Evolutionary conservation across 2,329 filamentous ascomycete genomes (phyloP), one percentile per base, ranked within the genome.

Genomic region (Fusarium anguioides): DNA sequence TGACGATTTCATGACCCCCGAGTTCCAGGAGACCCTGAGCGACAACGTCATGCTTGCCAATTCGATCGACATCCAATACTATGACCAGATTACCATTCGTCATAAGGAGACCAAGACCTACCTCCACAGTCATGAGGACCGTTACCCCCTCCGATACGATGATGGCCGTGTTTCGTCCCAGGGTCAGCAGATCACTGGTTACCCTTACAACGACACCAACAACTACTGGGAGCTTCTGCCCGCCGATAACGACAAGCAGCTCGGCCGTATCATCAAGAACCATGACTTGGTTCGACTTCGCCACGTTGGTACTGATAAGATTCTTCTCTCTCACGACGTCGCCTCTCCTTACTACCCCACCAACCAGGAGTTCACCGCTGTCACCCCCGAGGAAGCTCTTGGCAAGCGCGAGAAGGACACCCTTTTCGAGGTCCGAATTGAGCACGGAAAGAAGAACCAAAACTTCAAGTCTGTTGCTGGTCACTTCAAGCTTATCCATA

Each of bases 61-160:
- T 74, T 90, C 96, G 17, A 82, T 97, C 53, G 89, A 89, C 42
- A 92, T 99, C 69, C 85, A 97, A 72, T 99, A 96, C 83, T 95
- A 92, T 74, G 96, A 99, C 76, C 86, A 84, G 52, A 92, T 99
- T 73, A 91, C 91, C 41, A 87, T 99, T 73, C 89, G 89, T 64
- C 96, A 99, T 86, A 99, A 98, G 85, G 96, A 99, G 76, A 99
- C 96, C 73, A 97, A 96, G 82, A 89, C 93, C 12, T 97, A 94
- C 76, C 89, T 99, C 21, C 96, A 99, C 85, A 97, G 94, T 76
- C 96, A 99, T 80, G 83, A 87, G 8, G 94, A 97, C 68, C 86
- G 81, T 58, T 99, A 99, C 78, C 96, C 96, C 50, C 87, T 99
- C 33, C 91, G 96, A 72, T 99, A 99, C 77, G 96, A 99, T 50